Evolutionary conservation across 768 basidiomycete species (phyloP), one percentile per base, ranked within the genome.

Genomic region (Leccinum sublutescens): DNA sequence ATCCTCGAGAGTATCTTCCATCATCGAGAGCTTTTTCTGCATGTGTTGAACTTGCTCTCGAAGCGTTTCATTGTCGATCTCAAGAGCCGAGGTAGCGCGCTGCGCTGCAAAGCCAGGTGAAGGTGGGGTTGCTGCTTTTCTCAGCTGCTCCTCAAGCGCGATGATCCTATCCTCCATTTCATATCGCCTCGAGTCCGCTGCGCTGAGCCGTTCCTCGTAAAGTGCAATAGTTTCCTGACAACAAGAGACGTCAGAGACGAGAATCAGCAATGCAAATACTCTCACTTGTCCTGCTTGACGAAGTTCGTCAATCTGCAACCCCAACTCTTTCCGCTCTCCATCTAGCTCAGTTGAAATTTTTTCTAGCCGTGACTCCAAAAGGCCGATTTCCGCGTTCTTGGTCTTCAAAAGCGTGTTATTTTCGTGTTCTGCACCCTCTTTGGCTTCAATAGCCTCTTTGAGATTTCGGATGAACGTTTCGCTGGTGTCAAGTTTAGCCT

Each of bases 61-160:
- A 12, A 98, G 83, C 14, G 85, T 88, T 71, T 98, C 95, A 67
- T 98, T 98, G 73, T 99, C 95, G 62, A 99, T 98, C 68, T 93
- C 86, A 2, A 87, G 83, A 0, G 95, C 95, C 9, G 92, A 87
- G 5, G 83, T 75, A 4, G 82, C 78, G 27, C 77, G 76, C 7
- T 74, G 75, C 2, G 76, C 70, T 9, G 68, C 62, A 4, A 76
- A 69, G 38, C 70, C 59, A 36, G 80, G 71, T 51, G 78, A 75
- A 17, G 68, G 66, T 25, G 75, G 71, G 52, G 61, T 65, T 12
- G 71, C 59, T 14, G 64, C 63, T 23, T 71, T 71, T 59, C 72
- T 68, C 8, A 75, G 71, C 61, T 81, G 78, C 29, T 81, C 81
- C 67, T 93, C 87, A 8, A 93, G 76, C 0, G 76, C 67, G 11